These are phyloP conservation scores for Trichoderma gamsii DNA, from an alignment of 495 filamentous ascomycete species.

Conservation along the genomic window DNA sequence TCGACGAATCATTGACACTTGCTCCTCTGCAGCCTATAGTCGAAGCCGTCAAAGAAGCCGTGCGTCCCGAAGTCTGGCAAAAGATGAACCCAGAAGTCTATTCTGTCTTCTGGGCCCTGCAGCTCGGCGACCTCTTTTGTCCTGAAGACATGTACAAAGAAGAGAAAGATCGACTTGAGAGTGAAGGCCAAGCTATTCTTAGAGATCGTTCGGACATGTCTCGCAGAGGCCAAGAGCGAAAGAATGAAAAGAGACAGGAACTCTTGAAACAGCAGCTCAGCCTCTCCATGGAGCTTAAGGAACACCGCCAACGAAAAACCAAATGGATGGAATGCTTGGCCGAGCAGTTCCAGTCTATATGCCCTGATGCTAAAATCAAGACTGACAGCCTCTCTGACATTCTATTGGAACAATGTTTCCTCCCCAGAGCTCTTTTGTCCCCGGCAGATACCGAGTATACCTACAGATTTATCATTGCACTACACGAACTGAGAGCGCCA, in stretches of 20 bases:
- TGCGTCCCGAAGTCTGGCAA: constrained; percentile 60
- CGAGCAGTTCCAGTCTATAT: constrained; percentile 78
- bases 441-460: constrained; percentile 80
- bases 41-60: constrained; percentile 52
- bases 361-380: constrained; percentile 54
- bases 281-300: constrained; percentile 63
- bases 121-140: constrained; percentile 70
- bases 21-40: constrained; percentile 61
- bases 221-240: constrained; percentile 53
- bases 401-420: constrained; percentile 81
- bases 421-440: constrained; percentile 79
- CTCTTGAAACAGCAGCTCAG: constrained; percentile 53
- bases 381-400: constrained; percentile 63
- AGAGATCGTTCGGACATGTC: constrained; percentile 68
- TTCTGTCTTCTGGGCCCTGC: constrained; percentile 87
- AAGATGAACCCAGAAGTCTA: constrained; percentile 71
- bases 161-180: constrained; percentile 59
- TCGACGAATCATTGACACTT: background rate
- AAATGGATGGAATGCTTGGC: constrained; percentile 58
- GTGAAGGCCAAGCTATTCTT: constrained; percentile 53
- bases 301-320: constrained; percentile 57
- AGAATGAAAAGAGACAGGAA: constrained; percentile 56
- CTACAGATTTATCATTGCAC: constrained; percentile 75
- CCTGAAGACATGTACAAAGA: constrained; percentile 66
- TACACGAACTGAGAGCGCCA: constrained; percentile 73